Evolutionary conservation across 257 asterid species (phyloP).

Genomic region (Jacaranda mimosifolia): DNA sequence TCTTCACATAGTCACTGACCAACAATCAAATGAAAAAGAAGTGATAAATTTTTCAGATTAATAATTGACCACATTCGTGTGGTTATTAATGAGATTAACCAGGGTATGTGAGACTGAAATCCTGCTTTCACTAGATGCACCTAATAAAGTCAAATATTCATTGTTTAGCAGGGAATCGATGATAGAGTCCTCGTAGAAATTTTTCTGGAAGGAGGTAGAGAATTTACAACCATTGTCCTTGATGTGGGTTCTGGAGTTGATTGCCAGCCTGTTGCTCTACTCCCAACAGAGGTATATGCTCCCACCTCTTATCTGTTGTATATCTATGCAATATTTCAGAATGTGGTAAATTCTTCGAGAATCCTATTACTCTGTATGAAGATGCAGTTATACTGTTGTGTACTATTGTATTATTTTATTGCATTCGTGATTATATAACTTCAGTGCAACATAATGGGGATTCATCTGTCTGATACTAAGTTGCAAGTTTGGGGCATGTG

Average conservation of each 20-base stretch:
- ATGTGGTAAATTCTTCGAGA: neutral
- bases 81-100: neutral
- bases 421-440: too few relatives aligned
- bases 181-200: slow-evolving; percentile 79
- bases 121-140: slow-evolving; percentile 24
- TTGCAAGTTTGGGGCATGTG: too few relatives aligned
- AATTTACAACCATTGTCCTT: slow-evolving; percentile 86
- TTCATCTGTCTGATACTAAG: too few relatives aligned
- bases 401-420: too few relatives aligned
- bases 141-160: slow-evolving; percentile 19
- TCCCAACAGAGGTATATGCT: slow-evolving; percentile 79
- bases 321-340: neutral
- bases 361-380: too few relatives aligned
- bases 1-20: neutral
- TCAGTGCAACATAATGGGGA: too few relatives aligned
- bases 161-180: slow-evolving; percentile 76
- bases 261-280: slow-evolving; percentile 79
- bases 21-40: neutral
- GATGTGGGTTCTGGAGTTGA: slow-evolving; percentile 76
- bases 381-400: too few relatives aligned
- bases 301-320: slow-evolving; percentile 18
- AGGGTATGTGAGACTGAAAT: slow-evolving; percentile 22
- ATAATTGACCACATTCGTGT: neutral
- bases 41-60: neutral
- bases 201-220: slow-evolving; percentile 91